Percentiles rank a stretch among this genome's conserved stretches.
These are phyloP conservation scores for Boletellus ananas DNA, from an alignment of 768 basidiomycete genomes.

Conservation along the genomic window DNA sequence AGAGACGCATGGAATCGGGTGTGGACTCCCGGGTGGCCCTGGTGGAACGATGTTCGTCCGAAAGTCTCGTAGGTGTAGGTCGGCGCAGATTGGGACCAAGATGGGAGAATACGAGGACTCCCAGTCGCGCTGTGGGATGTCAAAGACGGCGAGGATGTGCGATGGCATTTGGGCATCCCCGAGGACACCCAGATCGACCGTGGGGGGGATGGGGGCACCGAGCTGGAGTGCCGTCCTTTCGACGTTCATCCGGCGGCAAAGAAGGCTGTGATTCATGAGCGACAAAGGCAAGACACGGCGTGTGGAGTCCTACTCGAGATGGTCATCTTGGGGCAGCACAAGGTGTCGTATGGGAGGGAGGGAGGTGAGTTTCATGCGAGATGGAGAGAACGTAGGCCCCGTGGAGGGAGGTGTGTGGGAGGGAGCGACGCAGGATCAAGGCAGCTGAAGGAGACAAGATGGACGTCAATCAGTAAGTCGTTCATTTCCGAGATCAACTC, in stretches of 20 bases:
- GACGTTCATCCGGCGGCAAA: constrained; percentile 35
- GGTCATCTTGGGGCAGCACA: constrained; percentile 17
- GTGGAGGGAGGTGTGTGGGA: constrained; percentile 11
- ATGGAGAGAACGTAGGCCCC: constrained; percentile 16
- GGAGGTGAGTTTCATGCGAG: constrained; percentile 19
- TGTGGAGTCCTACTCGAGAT: constrained; percentile 25
- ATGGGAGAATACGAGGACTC: constrained; percentile 35
- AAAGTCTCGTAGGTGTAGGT: constrained; percentile 41
- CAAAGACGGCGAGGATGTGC: constrained; percentile 50
- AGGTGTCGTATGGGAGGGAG: constrained; percentile 24
- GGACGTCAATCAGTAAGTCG: constrained; percentile 15
- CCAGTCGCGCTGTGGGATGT: constrained; percentile 28
- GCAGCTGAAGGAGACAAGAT: constrained; percentile 12
- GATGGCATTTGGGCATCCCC: constrained; percentile 49
- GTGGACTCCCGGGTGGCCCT: constrained; percentile 31
- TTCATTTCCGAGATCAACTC: constrained; percentile 17
- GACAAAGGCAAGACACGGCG: background rate
- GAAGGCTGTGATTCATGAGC: constrained; percentile 21
- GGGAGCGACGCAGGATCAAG: constrained; percentile 5
- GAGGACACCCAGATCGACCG: constrained; percentile 46
- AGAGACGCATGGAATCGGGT: constrained; percentile 29
- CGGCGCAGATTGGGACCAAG: constrained; percentile 51
- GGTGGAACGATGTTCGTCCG: constrained; percentile 34
- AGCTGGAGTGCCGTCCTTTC: constrained; percentile 21
- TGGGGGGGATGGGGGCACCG: constrained; percentile 35